Conservation (phyloP, 495 filamentous ascomycete species). For the Podospora appendiculata region DNA sequence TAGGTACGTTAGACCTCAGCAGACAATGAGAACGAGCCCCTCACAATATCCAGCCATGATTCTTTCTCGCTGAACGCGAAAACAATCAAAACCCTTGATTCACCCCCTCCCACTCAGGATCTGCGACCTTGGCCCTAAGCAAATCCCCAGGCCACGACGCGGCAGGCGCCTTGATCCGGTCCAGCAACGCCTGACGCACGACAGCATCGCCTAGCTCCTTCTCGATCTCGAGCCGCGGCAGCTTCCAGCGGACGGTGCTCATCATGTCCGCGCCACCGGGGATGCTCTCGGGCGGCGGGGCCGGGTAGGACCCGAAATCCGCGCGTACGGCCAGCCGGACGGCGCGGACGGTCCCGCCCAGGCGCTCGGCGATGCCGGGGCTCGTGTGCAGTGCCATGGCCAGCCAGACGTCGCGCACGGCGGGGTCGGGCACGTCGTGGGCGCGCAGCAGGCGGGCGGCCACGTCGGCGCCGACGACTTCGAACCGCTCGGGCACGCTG, state of each 20-base stretch:
- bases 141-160: slow-evolving; percentile 27
- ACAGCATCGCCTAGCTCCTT: slow-evolving; percentile 41
- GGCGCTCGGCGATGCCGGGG: slow-evolving; percentile 37
- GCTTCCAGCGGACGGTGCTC: slow-evolving; percentile 14
- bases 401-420: slow-evolving; percentile 35
- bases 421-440: slow-evolving; percentile 17
- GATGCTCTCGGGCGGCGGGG: slow-evolving; percentile 1
- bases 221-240: slow-evolving; percentile 32
- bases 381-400: slow-evolving; percentile 39
- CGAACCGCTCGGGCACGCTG: slow-evolving; percentile 33
- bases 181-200: slow-evolving; percentile 29
- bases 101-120: slow-evolving; percentile 25
- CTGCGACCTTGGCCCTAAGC: slow-evolving; percentile 19
- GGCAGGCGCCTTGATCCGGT: slow-evolving; percentile 32
- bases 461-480: slow-evolving; percentile 39
- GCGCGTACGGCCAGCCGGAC: slow-evolving; percentile 29
- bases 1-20: too few species aligned
- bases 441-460: slow-evolving; percentile 22
- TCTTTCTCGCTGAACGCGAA: too few species aligned
- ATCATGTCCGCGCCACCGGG: slow-evolving; percentile 4
- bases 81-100: slow-evolving; percentile 36
- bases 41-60: too few species aligned
- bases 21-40: too few species aligned
- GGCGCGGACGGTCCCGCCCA: slow-evolving; percentile 25
- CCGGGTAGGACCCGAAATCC: slow-evolving; percentile 30